These are phyloP conservation scores for Psidium guajava DNA, from an alignment of 345 rosid species.

Conservation along the genomic window DNA sequence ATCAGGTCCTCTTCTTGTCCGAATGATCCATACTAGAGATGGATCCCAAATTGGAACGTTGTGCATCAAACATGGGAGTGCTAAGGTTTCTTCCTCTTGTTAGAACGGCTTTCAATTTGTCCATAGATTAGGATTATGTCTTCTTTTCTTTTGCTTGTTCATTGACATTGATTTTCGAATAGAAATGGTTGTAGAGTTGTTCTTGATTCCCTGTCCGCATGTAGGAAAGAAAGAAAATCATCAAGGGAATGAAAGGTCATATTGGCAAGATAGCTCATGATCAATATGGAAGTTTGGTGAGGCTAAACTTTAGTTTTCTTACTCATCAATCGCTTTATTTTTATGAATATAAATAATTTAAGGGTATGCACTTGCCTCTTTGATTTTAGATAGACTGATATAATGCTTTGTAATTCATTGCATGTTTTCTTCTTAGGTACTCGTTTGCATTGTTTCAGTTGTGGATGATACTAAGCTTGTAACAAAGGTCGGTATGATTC, in stretches of 20 bases:
- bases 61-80: slow-evolving; percentile 85
- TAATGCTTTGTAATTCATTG: not conserved
- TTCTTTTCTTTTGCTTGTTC: not conserved
- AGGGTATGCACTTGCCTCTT: not conserved
- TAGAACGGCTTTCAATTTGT: not conserved
- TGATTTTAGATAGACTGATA: not conserved
- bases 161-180: not conserved
- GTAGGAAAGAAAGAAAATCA: slow-evolving; percentile 86
- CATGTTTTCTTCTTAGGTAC: slow-evolving; percentile 44
- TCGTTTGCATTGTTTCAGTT: slow-evolving; percentile 50
- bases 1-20: slow-evolving; percentile 68
- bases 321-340: not conserved
- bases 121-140: not conserved
- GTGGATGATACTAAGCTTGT: slow-evolving; percentile 94
- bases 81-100: slow-evolving; percentile 49
- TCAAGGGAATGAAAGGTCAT: slow-evolving; percentile 76
- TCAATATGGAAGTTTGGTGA: slow-evolving; percentile 78
- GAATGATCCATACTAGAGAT: slow-evolving; percentile 93
- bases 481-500: slow-evolving; percentile 43
- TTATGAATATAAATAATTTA: not conserved
- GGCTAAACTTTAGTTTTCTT: not conserved
- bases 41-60: slow-evolving; percentile 82
- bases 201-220: not conserved
- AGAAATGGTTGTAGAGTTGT: not conserved
- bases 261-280: slow-evolving; percentile 54